Base-by-base conservation (phyloP, 805 yeast species). In the Metschnikowia similis region DNA sequence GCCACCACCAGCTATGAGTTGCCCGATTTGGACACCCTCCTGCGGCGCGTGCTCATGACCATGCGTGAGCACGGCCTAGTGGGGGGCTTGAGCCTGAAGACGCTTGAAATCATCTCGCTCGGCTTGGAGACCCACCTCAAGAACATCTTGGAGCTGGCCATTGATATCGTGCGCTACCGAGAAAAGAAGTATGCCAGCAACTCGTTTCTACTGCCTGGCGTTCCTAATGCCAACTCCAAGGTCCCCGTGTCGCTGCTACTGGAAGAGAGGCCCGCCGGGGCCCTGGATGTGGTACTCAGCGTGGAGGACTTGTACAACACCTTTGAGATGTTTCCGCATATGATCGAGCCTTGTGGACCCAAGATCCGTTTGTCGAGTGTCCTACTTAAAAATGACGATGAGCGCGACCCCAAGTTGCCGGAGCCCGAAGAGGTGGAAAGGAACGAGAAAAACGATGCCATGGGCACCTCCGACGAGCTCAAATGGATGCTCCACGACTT, bases 41-140 rank as follows among this genome's bases (percentile, higher is more conserved):
- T 81, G 47, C 71, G 83, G 10, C 76, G 90, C 47, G 83, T 94
- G 76, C 68, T 84, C 17, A 94, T 96, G 61, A 83, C 87, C 8
- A 85, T 94, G 56, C 77, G 97, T 59, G 98, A 94, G 61, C 83
- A 89, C 63, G 99, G 99, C 0, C 70, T 94, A 8, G 76, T 90
- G 0, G 96, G 96, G 0, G 81, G 83, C 13, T 75, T 92, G n/a
- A 84, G 82, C 41, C 77, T 84, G n/a, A 83, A 82, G 17, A 87
- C 86, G 6, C 79, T 87, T n/a, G 96, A 90, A 48, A 71, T 94
- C 16, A 64, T 91, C 54, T 71, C 83, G 21, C 66, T 87, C n/a
- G 97, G 97, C 0, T 70, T 94, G 39, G 97, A 92, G 61, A 74
- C 79, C 32, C 92, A 90, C 67, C 67, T 94, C 55, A 87, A 85